Evolutionary conservation across 306 rosid species (phyloP), one percentile per base, ranked within the genome.

Genomic region (Cicer judaicum): DNA sequence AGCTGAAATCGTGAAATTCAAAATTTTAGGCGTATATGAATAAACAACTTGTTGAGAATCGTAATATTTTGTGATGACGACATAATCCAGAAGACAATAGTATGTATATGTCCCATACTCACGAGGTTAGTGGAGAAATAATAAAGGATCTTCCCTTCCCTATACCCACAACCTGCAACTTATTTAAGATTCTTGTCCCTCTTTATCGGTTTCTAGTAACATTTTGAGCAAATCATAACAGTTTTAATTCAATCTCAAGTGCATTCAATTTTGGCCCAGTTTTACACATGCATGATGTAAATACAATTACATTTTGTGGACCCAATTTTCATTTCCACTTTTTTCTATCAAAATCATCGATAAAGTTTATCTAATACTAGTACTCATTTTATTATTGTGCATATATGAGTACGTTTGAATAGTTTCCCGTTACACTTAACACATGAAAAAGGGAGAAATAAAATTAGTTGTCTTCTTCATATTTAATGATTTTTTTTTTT

Each of bases 121-220:
- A 85, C 88, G 85, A 85, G 88, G 47, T 71, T 75, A 66, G 63
- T 47, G 74, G 5, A 65, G 72, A 85, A 78, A 69, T 21, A 75
- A 78, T 85, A 85, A 85, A 81, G 81, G 65, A 72, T 39, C 41
- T 80, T 73, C 16, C 75, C 39, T 84, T 75, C 75, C 80, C 79
- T n/a, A 64, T 62, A 38, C 13, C 75, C 18, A 15, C 78, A 72
- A 6, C 44, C 87, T 72, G 84, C 77, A 76, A 8, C 82, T 66
- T 76, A 76, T 76, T 84, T 84, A 84, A 83, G 78, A 80, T 54
- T 41, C 63, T 77, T 77, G 85, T 77, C 83, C 69, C 73, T 34
- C 74, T 64, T 24, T 24, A 24, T 74, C 5, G 1, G 2, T 5
- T 53, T 55, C 29, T 50, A 24, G 34, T 42, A 19, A 57, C 75